A percentile compares a stretch with the other conserved stretches of the same genome.
phyloP scores from a whole-genome alignment of 495 filamentous ascomycete species.

The Cenococcum geophilum region DNA sequence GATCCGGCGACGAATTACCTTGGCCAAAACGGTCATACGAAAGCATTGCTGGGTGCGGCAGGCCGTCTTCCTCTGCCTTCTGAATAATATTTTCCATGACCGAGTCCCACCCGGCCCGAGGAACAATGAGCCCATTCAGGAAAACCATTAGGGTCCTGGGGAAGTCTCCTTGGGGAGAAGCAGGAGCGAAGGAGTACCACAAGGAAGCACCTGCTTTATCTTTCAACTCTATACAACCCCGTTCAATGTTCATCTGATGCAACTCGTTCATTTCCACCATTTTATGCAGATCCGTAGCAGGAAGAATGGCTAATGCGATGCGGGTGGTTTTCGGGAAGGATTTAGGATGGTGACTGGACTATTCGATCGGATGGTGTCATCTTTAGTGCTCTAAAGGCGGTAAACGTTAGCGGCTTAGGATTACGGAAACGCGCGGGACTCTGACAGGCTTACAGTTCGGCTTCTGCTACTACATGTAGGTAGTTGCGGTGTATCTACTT shows the following conservation, averaged over 20 bases:
- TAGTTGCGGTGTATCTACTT: too few species aligned
- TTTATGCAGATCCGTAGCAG: background rate
- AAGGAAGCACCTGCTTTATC: slow-evolving; percentile 14
- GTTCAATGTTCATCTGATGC: slow-evolving; percentile 1
- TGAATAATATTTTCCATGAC: slow-evolving; percentile 43
- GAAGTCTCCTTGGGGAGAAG: slow-evolving; percentile 22
- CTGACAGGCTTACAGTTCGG: too few species aligned
- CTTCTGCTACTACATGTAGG: too few species aligned
- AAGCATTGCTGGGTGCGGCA: slow-evolving; percentile 45
- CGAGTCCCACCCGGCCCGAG: slow-evolving; percentile 46
- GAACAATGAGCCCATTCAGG: slow-evolving; percentile 55
- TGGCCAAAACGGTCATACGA: slow-evolving; percentile 62
- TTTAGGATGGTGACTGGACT: too few species aligned
- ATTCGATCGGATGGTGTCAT: too few species aligned
- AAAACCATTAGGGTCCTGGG: slow-evolving; percentile 48
- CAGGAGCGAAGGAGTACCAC: slow-evolving; percentile 21
- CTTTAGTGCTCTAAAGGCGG: too few species aligned
- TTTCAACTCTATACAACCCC: slow-evolving; percentile 9
- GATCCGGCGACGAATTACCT: slow-evolving; percentile 52
- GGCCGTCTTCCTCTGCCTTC: slow-evolving; percentile 15
- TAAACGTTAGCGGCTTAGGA: too few species aligned
- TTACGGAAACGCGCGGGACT: too few species aligned
- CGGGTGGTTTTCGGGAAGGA: too few species aligned
- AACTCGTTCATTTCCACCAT: background rate
- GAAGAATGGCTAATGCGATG: background rate